Evolutionary conservation across 2,329 filamentous ascomycete genomes (phyloP), one percentile per base, ranked within the genome.

Genomic region (Cladosporium sp.): DNA sequence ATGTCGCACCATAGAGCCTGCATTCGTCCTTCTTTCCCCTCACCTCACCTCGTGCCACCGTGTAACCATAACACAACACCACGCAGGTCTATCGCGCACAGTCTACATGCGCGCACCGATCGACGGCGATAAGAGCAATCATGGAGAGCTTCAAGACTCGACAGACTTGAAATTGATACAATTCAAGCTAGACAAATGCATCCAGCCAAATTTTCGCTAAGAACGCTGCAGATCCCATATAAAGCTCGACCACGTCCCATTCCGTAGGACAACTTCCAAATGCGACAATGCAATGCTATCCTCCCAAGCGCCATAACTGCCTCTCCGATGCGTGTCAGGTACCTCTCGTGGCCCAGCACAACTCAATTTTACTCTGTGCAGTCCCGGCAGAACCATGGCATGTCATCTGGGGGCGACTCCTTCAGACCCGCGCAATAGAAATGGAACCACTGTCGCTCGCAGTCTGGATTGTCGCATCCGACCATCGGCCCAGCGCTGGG

Each of bases 391-490:
- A 65, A 71, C 72, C 72, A 74, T 21, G 70, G 64, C 64, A 69
- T 65, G 6, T 66, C 66, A 21, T 66, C 63, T 10, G 49, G 28
- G 4, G 90, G 90, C 59, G 89, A 86, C 30, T 86, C 83, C 8
- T 83, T 80, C 21, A 94, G 80, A 4, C 84, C 88, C 3, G 93
- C 88, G 71, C 91, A 94, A 67, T 88, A 87, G 46, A 93, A 84
- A 75, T 94, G 91, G 76, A 93, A 94, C 91, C 91, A 94, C 76
- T 93, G 89, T 39, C 86, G 86, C 70, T 90, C 87, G 79, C 91
- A 94, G 78, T 90, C 80, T 80, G 65, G 54, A 74, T 92, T 92
- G 80, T 94, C 91, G 79, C 91, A 94, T 26, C 90, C 91, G 68
- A 94, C 89, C 91, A 94, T 94, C 73, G 63, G 62, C 14, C 74